Evolutionary conservation across 345 rosid species (phyloP), one percentile per base, ranked within the genome.

Genomic region (Raphanus raphanistrum): DNA sequence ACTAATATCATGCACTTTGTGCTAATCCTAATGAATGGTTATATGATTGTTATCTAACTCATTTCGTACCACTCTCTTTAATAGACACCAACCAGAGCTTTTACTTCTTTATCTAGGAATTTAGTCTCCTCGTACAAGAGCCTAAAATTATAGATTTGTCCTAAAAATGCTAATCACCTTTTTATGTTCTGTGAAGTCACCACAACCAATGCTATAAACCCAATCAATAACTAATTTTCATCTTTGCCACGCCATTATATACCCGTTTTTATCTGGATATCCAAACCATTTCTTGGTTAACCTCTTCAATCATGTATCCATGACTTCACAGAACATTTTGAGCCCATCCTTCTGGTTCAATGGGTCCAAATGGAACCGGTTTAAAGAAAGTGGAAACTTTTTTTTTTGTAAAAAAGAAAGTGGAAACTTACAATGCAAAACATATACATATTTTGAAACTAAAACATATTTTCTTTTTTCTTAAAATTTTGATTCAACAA

Each of bases 271-370:
- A 4, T 76, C 75, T 48, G 71, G 13, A 2, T 4, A 35, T 1
- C 87, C 85, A 3, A 88, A 89, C 98, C 97, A 94, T 68, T 80
- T 86, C 17, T 8, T 67, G 0, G 89, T 80, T 75, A 89, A 33
- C 29, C 35, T 16, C 76, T 89, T 90, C 76, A 94, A 35, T 71
- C 91, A 68, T 1, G 80, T 57, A 54, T 94, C 98, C 36, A 0
- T 41, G 0, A 89, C 86, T 58, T 94, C 94, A 63, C 97, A 94
- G 5, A 90, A 94, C 73, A 29, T 82, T 82, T 0, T 71, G 17
- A 1, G 83, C 75, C 97, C 97, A 92, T 3, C 87, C 90, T 7
- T 77, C 21, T 3, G 95, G 97, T 41, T 94, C 86, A 3, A 87
- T 70, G 41, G 41, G 41, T 35, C 41, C 41, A 35, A 35, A 35